Base-by-base conservation (phyloP, 331 rosid genomes). In the Quercus lobata region DNA sequence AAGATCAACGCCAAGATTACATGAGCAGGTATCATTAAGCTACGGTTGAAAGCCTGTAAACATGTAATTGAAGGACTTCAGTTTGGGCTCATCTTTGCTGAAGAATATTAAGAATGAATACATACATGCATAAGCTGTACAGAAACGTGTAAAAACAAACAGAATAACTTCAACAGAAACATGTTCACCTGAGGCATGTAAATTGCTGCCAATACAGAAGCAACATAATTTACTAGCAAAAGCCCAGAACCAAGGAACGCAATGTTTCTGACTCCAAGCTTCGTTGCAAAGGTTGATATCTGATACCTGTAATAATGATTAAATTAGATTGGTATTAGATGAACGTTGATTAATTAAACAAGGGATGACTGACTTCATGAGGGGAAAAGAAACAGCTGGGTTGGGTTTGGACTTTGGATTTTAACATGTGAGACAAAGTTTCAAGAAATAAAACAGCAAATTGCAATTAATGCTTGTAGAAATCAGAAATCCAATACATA, bases 241-340 rank as follows among this genome's bases (percentile, higher is more conserved):
- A 94, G 92, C 84, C 97, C 98, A 61, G 97, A 88, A 87, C 98
- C 97, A 78, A 94, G 97, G 84, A 88, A 91, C n/a, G 97, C 88
- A 74, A 94, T 94, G 83, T 92, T 94, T 77, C 89, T 88, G n/a
- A 94, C 97, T 73, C 98, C 98, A 56, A 94, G 91, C 80, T 91
- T 94, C 37, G 97, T 92, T 35, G 98, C 98, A 46, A 94, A 91
- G 78, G 98, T 94, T 53, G 98, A 91, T 89, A 94, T 92, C 84
- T 90, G 89, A 90, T 85, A 94, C 91, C 98, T 94, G 81, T 76
- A 79, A 77, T 73, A 17, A 74, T 72, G 53, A 27, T 81, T 68
- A 80, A 41, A 72, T 78, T 53, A 76, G 79, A 49, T 70, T 57
- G 71, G 72, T 41, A 52, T 86, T 71, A 72, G 66, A 75, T 53